phyloP scores from a whole-genome alignment of 2,329 filamentous ascomycete genomes.

The Monascus ruber region DNA sequence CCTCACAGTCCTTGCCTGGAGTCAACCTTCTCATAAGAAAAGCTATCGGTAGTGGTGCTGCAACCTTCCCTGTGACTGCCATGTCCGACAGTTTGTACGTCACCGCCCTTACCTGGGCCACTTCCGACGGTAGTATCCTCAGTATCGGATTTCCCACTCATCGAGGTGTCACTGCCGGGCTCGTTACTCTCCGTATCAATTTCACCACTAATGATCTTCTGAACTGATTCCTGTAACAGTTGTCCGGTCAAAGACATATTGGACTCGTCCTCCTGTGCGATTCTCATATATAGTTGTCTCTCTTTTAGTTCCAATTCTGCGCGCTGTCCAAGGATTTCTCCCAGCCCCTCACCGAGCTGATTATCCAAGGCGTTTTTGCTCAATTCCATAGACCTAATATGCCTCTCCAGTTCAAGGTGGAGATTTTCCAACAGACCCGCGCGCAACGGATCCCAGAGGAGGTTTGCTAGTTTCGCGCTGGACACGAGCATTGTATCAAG shows the following conservation, averaged over 20 bases:
- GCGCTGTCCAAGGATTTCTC: conserved; percentile 21
- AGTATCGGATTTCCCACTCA: background rate
- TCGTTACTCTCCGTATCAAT: background rate
- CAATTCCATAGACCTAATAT: conserved; percentile 13
- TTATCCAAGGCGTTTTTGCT: conserved; percentile 22
- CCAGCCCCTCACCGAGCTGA: conserved; percentile 12
- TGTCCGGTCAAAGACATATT: conserved; percentile 18
- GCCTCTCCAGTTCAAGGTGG: conserved; percentile 14
- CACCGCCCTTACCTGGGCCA: background rate
- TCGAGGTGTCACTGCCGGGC: no score
- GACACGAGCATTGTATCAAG: conserved; percentile 17
- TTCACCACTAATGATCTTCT: conserved; percentile 1
- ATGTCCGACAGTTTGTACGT: background rate
- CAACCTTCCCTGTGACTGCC: no score
- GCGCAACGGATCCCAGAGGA: conserved; percentile 18
- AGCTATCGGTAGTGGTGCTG: no score
- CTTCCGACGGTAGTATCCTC: background rate
- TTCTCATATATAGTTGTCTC: conserved; percentile 9
- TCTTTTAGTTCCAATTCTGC: conserved; percentile 25
- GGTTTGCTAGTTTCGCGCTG: conserved; percentile 15
- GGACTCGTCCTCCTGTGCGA: conserved; percentile 17
- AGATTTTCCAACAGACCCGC: conserved; percentile 18
- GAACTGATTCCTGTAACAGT: conserved; percentile 18
- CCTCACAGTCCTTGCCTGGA: no score
- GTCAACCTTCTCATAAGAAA: no score